Evolutionary conservation across 2,329 filamentous ascomycete species (phyloP).

Genomic region (Elsinoe ampelina): DNA sequence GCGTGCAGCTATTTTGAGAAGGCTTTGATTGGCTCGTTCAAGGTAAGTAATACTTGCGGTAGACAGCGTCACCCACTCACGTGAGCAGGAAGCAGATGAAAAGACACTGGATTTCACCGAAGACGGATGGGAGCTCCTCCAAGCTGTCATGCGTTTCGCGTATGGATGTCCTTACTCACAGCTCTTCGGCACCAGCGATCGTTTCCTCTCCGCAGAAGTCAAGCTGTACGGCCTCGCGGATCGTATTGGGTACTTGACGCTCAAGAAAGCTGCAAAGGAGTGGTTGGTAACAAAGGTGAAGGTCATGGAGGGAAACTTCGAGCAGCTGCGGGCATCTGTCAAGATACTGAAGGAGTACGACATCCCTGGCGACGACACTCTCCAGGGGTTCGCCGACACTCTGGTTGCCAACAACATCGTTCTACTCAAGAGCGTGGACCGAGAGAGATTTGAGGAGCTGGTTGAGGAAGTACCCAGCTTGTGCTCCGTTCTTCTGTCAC

Average conservation of each 20-base stretch:
- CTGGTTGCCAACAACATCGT: background rate
- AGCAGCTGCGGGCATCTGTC: background rate
- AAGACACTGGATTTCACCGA: background rate
- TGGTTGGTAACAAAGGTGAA: background rate
- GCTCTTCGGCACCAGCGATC: background rate
- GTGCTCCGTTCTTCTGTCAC: background rate
- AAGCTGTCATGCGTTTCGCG: background rate
- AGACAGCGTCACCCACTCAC: background rate
- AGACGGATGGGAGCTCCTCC: background rate
- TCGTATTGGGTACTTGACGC: background rate
- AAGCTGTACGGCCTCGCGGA: background rate
- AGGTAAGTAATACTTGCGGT: background rate
- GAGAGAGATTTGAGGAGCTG: background rate
- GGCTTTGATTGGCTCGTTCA: background rate
- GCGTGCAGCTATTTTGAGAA: constrained; percentile 7
- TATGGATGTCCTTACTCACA: background rate
- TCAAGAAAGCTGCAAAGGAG: background rate
- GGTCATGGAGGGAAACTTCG: background rate
- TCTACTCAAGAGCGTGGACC: background rate
- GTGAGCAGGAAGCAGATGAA: background rate
- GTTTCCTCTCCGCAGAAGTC: background rate
- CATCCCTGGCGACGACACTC: background rate
- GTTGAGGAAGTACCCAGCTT: background rate
- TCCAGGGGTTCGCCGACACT: background rate
- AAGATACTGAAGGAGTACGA: background rate